Conservation (phyloP, 2,329 filamentous ascomycete genomes). For the Phaeophleospora eucalypticola region DNA sequence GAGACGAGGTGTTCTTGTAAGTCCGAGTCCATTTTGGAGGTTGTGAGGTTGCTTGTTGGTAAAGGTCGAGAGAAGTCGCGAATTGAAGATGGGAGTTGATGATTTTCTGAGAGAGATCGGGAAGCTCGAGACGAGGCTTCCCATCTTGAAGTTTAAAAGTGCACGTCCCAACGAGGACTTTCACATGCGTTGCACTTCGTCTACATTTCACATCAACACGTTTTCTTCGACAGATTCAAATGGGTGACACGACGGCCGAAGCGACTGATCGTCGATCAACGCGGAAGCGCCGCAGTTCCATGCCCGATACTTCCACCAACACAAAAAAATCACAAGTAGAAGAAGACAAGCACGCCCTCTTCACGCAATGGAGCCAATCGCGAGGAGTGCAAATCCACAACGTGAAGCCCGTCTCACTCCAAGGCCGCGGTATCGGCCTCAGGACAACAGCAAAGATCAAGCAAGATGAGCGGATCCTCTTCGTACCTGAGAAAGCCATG, state of each 20-base stretch:
- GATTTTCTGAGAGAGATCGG: conserved; percentile 3
- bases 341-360: conserved; percentile 45
- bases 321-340: not conserved
- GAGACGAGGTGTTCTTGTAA: conserved; percentile 66
- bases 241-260: not conserved
- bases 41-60: not conserved
- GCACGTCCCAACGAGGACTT: not conserved
- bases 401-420: conserved; percentile 62
- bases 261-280: not conserved
- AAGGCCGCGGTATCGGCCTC: conserved; percentile 73
- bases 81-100: conserved; percentile 2
- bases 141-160: not conserved
- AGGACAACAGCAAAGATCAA: conserved; percentile 64
- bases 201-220: no score
- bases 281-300: not conserved
- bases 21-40: conserved; percentile 50
- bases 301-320: not conserved
- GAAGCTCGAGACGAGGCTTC: conserved; percentile 10
- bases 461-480: conserved; percentile 58
- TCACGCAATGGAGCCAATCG: conserved; percentile 63
- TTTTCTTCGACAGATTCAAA: no score
- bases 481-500: conserved; percentile 61
- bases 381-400: conserved; percentile 65
- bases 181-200: no score
- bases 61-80: conserved; percentile 1